Evolutionary conservation across 805 yeast species (phyloP), one percentile per base, ranked within the genome.

Genomic region (Metschnikowia matae): DNA sequence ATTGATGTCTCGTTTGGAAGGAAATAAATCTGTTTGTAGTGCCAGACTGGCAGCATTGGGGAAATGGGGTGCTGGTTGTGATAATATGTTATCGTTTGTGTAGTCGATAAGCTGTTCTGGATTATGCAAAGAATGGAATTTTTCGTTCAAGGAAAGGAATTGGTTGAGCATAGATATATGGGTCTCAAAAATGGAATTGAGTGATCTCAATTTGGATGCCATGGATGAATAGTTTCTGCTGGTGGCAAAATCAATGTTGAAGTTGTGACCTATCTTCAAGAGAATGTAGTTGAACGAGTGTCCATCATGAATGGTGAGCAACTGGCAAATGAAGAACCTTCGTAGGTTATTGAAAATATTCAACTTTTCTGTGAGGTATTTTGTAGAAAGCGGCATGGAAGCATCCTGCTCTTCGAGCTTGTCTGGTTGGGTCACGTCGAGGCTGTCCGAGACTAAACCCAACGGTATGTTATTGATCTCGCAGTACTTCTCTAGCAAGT

Each of bases 401-500:
- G 33, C 8, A 17, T 42, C 32, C 13, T 29, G 44, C 17, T 41
- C 44, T 18, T 41, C 44, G 17, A 18, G 23, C 13, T 32, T 13
- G 5, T 50, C 49, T 1, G 50, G 44, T 7, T 40, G 53, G 43
- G 13, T 42, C 44, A 41, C 40, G 17, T 45, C 55, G 44, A 47
- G 46, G 13, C 43, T 42, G 14, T 51, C 53, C 37, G 49, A 50
- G 10, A 64, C 40, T 2, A 54, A 21, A 7, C 61, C 56, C 14
- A 71, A 38, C 40, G 66, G 63, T 13, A 73, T 62, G 38, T 66
- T 63, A 51, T 74, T 71, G n/a, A 73, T 65, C 20, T 57, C 57
- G 49, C 75, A 71, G 50, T 71, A 73, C 53, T 70, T 68, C 50
- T 74, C 75, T 26, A 74, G 59, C 8, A 66, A 54, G 1, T 64